Evolutionary conservation across 2,329 filamentous ascomycete genomes (phyloP).

Genomic region (Aspergillus clavatus): DNA sequence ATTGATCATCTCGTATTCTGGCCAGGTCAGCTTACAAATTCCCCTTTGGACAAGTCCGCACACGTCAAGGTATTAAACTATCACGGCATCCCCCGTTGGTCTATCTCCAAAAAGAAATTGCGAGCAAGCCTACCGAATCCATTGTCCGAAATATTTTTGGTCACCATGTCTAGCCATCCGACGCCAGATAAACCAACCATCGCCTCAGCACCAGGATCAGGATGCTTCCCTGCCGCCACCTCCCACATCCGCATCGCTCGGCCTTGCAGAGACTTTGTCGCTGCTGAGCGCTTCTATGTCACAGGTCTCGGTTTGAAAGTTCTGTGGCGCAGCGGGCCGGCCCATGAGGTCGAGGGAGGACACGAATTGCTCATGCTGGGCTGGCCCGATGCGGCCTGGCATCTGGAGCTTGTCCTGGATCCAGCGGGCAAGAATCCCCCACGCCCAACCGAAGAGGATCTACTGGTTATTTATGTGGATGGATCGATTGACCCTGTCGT

Average conservation of each 20-base stretch:
- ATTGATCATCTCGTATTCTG: too few relatives aligned
- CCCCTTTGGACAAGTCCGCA: too few relatives aligned
- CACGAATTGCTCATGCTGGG: slow-evolving; percentile 44
- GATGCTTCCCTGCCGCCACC: neutral
- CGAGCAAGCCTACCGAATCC: too few relatives aligned
- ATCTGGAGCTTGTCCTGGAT: slow-evolving; percentile 46
- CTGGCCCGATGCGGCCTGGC: slow-evolving; percentile 34
- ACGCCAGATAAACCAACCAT: neutral
- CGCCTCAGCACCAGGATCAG: neutral
- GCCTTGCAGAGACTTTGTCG: neutral
- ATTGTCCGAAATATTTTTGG: too few relatives aligned
- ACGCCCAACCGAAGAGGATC: neutral
- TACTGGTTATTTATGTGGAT: neutral
- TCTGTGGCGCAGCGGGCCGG: neutral
- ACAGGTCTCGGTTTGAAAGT: neutral
- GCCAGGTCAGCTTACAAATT: too few relatives aligned
- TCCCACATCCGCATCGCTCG: neutral
- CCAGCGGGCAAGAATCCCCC: neutral
- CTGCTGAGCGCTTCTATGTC: neutral
- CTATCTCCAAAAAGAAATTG: too few relatives aligned
- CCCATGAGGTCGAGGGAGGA: slow-evolving; percentile 17
- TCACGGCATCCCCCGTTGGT: too few relatives aligned
- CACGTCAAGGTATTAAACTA: too few relatives aligned
- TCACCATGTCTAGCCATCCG: neutral
- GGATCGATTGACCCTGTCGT: neutral